Base-by-base conservation (phyloP, 352 stramenopile species). In the Phytophthora cryptogea region DNA sequence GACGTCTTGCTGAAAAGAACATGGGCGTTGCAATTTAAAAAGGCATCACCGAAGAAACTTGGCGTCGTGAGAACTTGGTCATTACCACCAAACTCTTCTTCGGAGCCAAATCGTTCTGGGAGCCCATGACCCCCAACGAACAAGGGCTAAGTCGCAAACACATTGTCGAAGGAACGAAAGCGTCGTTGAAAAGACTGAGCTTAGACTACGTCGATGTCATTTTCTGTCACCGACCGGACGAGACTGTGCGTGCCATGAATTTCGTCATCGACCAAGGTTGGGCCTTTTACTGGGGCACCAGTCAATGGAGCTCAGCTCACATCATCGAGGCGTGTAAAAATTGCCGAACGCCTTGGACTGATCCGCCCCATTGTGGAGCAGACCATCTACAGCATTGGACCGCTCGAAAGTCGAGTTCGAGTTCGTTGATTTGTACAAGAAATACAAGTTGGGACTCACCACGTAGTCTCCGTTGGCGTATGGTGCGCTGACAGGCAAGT, bases 401-500 rank as follows among this genome's bases (percentile, higher is more conserved):
- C 28, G 44, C 7, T 40, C 6, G 28, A 51, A 51, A 32, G 44
- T 51, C 6, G 44, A 51, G 28, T 51, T 33, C 28, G 44, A 51
- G 27, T 51, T 40, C n/a, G 0, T 40, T 13, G 44, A 51, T 17
- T 27, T 51, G 44, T 51, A 51, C 30, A 51, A 40, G 44, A 51
- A 40, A 28, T 51, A 51, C 44, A 51, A 51, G n/a, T n/a, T 51
- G 27, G 44, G 44, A 66, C 70, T 23, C 20, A 23, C 2, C 20
- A 23, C 20, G 20, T 23, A 2, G 20, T 23, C 20, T 23, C 20
- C 20, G 31, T 56, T 84, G 1, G 62, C 66, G 0, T 57, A 28
- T 32, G 74, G 75, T 8, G 40, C 82, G 13, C 51, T 85, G 11
- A 78, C 75, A 17, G 71, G 64, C 51, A 85, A 85, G 54, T 84